Base-by-base conservation (phyloP, 345 rosid genomes). In the Eucalyptus decipiens region DNA sequence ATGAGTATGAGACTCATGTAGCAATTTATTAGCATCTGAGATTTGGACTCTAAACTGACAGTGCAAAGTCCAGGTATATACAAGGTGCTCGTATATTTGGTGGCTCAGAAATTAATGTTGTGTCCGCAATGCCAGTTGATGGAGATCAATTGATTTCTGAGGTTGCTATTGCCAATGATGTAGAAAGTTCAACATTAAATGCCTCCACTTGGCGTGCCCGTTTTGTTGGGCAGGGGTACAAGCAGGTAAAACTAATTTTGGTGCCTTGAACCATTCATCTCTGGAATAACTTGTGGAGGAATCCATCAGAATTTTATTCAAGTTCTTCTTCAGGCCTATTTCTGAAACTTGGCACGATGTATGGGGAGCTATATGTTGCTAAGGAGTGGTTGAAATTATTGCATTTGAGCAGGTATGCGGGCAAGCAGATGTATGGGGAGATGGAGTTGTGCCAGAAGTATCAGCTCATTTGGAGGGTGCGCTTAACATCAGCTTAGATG, bases 381-480 rank as follows among this genome's bases (percentile, higher is more conserved):
- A 76, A 11, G 83, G 85, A 40, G 47, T 40, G 26, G 45, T 34
- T 72, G 81, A 34, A 12, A 58, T 34, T 32, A 45, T 6, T 72
- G 34, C 40, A 6, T 80, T 49, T 42, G 67, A 56, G 67, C 94
- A 96, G 97, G 97, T 97, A 51, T 97, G 98, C 32, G 99, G 99
- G 89, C 90, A 91, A 92, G 99, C 99, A 89, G 96, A 96, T 88
- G 99, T 95, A 28, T 97, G 98, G 99, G 99, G 99, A 24, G 99
- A 97, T 89, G 99, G 99, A 72, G 98, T 97, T 16, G 99, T 97
- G 72, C 99, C 98, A 6, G 99, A 96, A 92, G 94, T 88, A 88
- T 95, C 99, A 32, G 99, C 99, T 9, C 96, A 97, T 91, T 91
- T 97, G 58, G 96, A 95, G 13, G 99, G 99, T 37, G 98, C 99